Percentiles rank a stretch among this genome's conserved stretches.
Conservation (phyloP, 2,329 filamentous ascomycete species). For the Cladobotryum protrusum region DNA sequence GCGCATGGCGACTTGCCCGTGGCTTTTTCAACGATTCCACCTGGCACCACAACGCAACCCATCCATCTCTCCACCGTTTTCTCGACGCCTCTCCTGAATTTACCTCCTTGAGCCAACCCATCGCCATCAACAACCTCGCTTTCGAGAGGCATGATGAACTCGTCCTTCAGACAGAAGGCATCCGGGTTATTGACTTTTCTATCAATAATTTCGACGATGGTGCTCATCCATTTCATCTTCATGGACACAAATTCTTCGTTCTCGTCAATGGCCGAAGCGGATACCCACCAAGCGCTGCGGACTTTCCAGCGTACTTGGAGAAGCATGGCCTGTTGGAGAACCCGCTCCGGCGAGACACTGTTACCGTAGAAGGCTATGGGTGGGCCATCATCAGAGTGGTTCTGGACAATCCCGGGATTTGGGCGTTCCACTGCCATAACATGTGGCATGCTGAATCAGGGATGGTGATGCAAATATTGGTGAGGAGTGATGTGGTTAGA, state of each 20-base stretch:
- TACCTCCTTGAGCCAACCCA: constrained; percentile 8
- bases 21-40: constrained; percentile 50
- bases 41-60: constrained; percentile 35
- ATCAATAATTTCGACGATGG: constrained; percentile 55
- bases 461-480: constrained; percentile 52
- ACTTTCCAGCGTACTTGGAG: constrained; percentile 21
- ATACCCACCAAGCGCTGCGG: constrained; percentile 26
- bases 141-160: constrained; percentile 30
- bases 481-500: constrained; percentile 22
- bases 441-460: constrained; percentile 54
- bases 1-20: constrained; percentile 45
- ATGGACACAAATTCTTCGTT: constrained; percentile 53
- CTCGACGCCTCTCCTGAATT: constrained; percentile 20
- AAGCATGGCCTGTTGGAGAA: constrained; percentile 22
- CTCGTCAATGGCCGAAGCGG: constrained; percentile 26
- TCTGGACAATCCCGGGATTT: constrained; percentile 52
- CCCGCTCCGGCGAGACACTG: constrained; percentile 35
- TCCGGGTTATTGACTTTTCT: constrained; percentile 49
- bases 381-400: constrained; percentile 50
- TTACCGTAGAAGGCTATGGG: constrained; percentile 47
- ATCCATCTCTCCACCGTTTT: constrained; percentile 31
- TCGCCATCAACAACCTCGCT: constrained; percentile 24
- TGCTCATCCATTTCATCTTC: constrained; percentile 45
- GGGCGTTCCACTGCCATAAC: constrained; percentile 55
- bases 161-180: constrained; percentile 44